Conservation (phyloP, 2,329 filamentous ascomycete genomes). For the Claviceps monticola region DNA sequence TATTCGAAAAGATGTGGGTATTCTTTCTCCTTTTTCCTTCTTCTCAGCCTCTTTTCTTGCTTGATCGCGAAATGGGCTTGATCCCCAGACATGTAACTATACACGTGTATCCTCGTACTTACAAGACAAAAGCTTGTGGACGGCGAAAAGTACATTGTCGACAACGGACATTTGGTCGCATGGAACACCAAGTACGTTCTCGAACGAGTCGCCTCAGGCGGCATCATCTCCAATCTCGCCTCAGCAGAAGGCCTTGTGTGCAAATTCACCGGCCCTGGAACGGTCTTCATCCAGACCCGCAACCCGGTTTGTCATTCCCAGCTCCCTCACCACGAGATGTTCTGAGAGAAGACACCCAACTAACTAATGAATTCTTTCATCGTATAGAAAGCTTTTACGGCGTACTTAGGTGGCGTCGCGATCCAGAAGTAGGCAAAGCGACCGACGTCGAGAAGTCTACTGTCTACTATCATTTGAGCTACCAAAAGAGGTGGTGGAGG, state of each 20-base stretch:
- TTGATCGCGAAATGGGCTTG: not conserved
- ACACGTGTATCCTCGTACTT: too few species aligned
- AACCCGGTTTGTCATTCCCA: slow-evolving; percentile 43
- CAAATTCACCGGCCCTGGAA: slow-evolving; percentile 85
- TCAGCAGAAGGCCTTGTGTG: slow-evolving; percentile 84
- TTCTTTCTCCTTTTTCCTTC: not conserved
- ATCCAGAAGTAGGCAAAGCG: slow-evolving; percentile 14
- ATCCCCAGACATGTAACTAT: not conserved
- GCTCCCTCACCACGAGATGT: not conserved
- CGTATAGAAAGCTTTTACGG: slow-evolving; percentile 35
- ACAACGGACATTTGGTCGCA: slow-evolving; percentile 85
- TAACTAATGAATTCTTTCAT: not conserved
- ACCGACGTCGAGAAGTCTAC: too few species aligned
- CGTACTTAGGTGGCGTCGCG: slow-evolving; percentile 36
- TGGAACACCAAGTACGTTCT: slow-evolving; percentile 95
- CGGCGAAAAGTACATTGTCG: slow-evolving; percentile 80
- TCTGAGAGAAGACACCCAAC: not conserved
- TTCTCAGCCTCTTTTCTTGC: not conserved
- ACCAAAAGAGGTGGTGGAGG: too few species aligned
- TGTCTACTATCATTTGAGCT: too few species aligned
- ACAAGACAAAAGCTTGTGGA: slow-evolving; percentile 31
- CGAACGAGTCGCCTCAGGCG: slow-evolving; percentile 79
- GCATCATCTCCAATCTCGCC: slow-evolving; percentile 75
- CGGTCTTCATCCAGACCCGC: slow-evolving; percentile 82
- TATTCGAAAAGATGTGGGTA: slow-evolving; percentile 70